Percentiles rank a stretch among this genome's conserved stretches.
Conservation (phyloP, 306 rosid species). For the Geum urbanum region DNA sequence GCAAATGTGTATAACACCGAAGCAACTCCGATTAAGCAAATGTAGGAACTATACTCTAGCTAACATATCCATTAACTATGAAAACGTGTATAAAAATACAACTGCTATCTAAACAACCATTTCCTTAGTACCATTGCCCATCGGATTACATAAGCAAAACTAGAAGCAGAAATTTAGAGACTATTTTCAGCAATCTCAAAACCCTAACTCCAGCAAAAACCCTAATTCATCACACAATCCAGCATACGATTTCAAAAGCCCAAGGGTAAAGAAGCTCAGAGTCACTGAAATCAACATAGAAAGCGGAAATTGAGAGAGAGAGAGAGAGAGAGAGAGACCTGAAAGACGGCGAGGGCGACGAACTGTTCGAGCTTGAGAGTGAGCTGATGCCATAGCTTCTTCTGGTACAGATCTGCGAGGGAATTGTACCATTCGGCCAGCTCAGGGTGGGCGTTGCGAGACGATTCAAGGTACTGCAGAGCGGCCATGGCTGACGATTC, state of each 20-base stretch:
- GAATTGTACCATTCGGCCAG: conserved; percentile 88
- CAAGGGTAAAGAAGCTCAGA: no score
- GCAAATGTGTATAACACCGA: background rate
- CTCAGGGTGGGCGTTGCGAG: conserved; percentile 86
- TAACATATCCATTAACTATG: background rate
- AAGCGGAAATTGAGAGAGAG: background rate
- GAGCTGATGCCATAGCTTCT: conserved; percentile 99
- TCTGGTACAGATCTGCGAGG: conserved; percentile 96
- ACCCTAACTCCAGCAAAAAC: conserved; percentile 18
- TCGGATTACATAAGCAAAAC: background rate
- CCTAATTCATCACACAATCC: conserved; percentile 12
- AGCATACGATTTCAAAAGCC: no score
- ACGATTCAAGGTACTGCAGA: conserved; percentile 81
- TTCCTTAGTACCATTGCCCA: background rate
- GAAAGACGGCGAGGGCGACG: conserved; percentile 80
- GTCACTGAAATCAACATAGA: background rate
- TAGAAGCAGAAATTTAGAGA: background rate
- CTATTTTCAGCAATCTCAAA: background rate
- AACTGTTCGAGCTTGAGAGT: conserved; percentile 98
- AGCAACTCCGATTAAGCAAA: background rate
- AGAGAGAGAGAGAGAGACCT: conserved; percentile 41
- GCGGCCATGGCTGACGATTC: conserved; percentile 69
- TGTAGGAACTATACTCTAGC: background rate
- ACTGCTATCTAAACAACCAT: background rate
- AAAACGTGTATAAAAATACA: no score